These are phyloP conservation scores for Kodamaea jinghongensis DNA, from an alignment of 805 yeast species.

Conservation along the genomic window DNA sequence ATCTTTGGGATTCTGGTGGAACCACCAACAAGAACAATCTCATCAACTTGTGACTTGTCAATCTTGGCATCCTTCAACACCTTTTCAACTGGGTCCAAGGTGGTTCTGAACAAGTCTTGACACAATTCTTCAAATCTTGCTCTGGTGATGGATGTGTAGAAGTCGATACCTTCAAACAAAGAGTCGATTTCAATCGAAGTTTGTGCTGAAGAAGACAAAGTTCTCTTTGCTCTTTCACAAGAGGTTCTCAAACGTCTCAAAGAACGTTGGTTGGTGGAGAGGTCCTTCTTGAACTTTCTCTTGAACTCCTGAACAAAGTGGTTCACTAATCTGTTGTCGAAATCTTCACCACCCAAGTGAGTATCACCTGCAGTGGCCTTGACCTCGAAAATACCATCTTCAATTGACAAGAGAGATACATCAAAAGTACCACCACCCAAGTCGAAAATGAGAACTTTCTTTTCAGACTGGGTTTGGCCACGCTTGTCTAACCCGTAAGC, in stretches of 20 bases:
- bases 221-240: slow-evolving; percentile 97
- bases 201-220: slow-evolving; percentile 91
- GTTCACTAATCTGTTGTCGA: slow-evolving; percentile 83
- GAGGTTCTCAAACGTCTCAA: slow-evolving; percentile 93
- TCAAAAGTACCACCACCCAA: slow-evolving; percentile 98
- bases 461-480: slow-evolving; percentile 56
- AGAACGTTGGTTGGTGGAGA: slow-evolving; percentile 78
- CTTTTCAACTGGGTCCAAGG: slow-evolving; percentile 94
- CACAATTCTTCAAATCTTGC: slow-evolving; percentile 98
- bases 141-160: slow-evolving; percentile 91
- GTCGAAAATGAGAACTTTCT: slow-evolving; percentile 88
- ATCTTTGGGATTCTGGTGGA: slow-evolving; percentile 99
- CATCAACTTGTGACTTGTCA: slow-evolving; percentile 83
- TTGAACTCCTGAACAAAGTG: slow-evolving; percentile 91
- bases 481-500: slow-evolving; percentile 51
- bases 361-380: slow-evolving; percentile 95
- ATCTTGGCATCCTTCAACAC: slow-evolving; percentile 92
- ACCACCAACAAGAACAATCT: slow-evolving; percentile 97
- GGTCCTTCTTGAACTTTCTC: slow-evolving; percentile 88
- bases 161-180: slow-evolving; percentile 90
- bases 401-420: slow-evolving; percentile 83
- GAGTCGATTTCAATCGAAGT: slow-evolving; percentile 96
- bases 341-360: slow-evolving; percentile 97
- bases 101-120: slow-evolving; percentile 88
- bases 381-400: slow-evolving; percentile 90